Base-by-base conservation (phyloP, 768 basidiomycete species). In the Suillus hirtellus region DNA sequence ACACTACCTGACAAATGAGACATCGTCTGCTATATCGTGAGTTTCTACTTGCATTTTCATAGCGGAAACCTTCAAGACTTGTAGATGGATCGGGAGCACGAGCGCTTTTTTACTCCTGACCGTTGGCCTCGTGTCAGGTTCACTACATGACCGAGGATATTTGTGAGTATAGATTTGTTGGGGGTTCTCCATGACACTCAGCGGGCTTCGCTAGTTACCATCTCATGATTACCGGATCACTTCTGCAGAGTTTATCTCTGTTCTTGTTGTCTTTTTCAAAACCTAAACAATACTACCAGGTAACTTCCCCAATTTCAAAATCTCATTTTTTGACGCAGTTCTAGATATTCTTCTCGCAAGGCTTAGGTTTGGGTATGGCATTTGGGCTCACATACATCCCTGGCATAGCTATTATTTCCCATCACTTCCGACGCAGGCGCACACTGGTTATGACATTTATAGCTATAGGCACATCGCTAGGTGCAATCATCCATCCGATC, bases 291-390 rank as follows among this genome's bases (percentile, higher is more conserved):
- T 77, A 75, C 37, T 77, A 78, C 37, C 75, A 79, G 68, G 78
- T 77, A 63, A 44, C 0, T 59, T 21, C 6, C 44, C 10, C 12
- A 4, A n/a, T 6, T 58, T 7, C 6, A 37, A 15, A 19, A 44
- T 19, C 31, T 27, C 17, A 10, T 10, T 52, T 5, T 38, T 21
- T 59, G 63, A 64, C 35, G 40, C 34, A 5, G 42, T 52, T 31
- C 31, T 14, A 84, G 76, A 65, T 79, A 19, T 73, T 84, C 52
- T 75, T 84, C n/a, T 65, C 73, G n/a, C 82, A 84, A 68, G 83
- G 81, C 2, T 61, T 84, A n/a, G 68, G 72, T 15, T 69, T 73
- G 2, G 82, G 82, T 4, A 63, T 81, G 11, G 80, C 74, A 5
- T 9, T 10, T 1, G 85, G 83, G 14, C 61, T 83, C 40, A 66